Conservation (phyloP, 192 early-diverging fungal species). For the Chytriomyces hyalinus region DNA sequence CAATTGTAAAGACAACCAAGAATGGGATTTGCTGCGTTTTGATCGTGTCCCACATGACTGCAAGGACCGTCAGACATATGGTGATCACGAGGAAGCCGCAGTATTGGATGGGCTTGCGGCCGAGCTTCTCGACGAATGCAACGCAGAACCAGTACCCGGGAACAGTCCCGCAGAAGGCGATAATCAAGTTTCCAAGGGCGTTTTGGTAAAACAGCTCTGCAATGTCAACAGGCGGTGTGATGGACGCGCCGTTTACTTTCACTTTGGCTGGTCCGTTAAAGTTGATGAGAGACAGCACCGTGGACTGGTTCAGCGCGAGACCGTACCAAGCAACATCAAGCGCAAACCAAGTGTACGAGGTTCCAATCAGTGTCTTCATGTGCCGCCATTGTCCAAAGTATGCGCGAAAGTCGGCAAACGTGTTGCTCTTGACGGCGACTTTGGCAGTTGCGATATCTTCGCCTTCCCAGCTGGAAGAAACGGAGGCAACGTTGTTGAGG, state of each 20-base stretch:
- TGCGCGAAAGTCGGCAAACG: slow-evolving; percentile 31
- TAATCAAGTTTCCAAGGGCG: slow-evolving; percentile 88
- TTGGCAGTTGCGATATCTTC: slow-evolving; percentile 8
- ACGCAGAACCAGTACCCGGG: slow-evolving; percentile 98
- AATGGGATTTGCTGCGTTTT: slow-evolving; percentile 39
- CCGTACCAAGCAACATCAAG: slow-evolving; percentile 62
- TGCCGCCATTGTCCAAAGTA: slow-evolving; percentile 84
- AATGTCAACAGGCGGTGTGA: slow-evolving; percentile 57
- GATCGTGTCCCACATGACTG: slow-evolving; percentile 41
- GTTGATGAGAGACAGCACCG: slow-evolving; percentile 34
- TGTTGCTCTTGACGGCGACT: slow-evolving; percentile 20
- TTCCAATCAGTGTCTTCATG: slow-evolving; percentile 71
- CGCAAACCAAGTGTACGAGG: slow-evolving; percentile 52
- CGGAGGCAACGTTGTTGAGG: slow-evolving; percentile 24
- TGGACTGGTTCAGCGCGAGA: slow-evolving; percentile 38
- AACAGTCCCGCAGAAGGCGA: slow-evolving; percentile 68
- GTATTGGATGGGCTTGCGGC: slow-evolving; percentile 91
- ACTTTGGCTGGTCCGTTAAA: slow-evolving; percentile 38
- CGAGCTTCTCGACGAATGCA: slow-evolving; percentile 84
- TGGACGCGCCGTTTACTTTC: slow-evolving; percentile 1
- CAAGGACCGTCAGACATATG: slow-evolving; percentile 69
- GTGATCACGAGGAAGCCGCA: slow-evolving; percentile 83
- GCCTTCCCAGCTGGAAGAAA: slow-evolving; percentile 32
- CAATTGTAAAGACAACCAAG: slow-evolving; percentile 52
- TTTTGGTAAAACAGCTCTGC: slow-evolving; percentile 40